Conservation (phyloP, 2,329 filamentous ascomycete species). For the Zarea fungicola region DNA sequence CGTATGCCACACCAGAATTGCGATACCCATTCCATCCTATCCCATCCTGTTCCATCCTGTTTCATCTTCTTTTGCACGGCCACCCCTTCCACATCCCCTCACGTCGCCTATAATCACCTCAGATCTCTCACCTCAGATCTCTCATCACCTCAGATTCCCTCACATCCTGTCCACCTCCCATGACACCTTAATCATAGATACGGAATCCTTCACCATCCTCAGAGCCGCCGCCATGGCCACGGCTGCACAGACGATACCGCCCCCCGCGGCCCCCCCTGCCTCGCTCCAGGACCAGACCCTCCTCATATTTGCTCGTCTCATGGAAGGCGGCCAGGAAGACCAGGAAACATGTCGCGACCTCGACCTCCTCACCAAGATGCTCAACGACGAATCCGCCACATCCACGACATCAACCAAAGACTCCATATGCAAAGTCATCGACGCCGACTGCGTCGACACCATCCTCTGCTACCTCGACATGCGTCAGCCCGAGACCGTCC, state of each 20-base stretch:
- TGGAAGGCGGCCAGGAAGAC: slow-evolving; percentile 85
- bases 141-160: neutral
- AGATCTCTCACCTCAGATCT: too few relatives aligned
- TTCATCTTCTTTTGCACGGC: too few relatives aligned
- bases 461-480: slow-evolving; percentile 84
- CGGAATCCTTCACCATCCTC: neutral
- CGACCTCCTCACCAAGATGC: slow-evolving; percentile 53
- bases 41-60: too few relatives aligned
- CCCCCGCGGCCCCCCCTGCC: slow-evolving; percentile 24
- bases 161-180: neutral
- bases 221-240: slow-evolving; percentile 27
- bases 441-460: slow-evolving; percentile 74
- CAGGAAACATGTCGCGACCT: slow-evolving; percentile 60
- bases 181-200: neutral
- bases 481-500: slow-evolving; percentile 65
- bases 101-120: too few relatives aligned
- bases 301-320: slow-evolving; percentile 78
- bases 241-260: slow-evolving; percentile 27
- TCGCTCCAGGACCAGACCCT: slow-evolving; percentile 60
- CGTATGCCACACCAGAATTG: neutral
- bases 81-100: too few relatives aligned
- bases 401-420: slow-evolving; percentile 39
- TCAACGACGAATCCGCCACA: slow-evolving; percentile 50
- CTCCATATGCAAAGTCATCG: slow-evolving; percentile 58
- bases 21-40: too few relatives aligned